phyloP scores from a whole-genome alignment of 2,329 filamentous ascomycete species.

The Davidsoniella eucalypti region DNA sequence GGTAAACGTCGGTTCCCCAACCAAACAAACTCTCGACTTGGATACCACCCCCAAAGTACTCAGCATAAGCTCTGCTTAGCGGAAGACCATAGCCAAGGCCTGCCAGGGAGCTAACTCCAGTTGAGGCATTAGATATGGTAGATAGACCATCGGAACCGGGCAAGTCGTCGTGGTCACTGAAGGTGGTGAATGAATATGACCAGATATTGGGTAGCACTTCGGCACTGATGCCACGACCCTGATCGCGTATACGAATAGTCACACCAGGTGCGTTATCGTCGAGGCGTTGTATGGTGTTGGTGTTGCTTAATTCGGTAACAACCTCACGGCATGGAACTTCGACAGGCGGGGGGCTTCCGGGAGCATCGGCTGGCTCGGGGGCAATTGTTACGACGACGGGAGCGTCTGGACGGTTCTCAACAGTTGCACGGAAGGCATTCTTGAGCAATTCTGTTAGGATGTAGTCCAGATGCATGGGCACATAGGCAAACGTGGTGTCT shows the following conservation, averaged over 20 bases:
- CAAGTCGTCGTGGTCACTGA: slow-evolving; percentile 42
- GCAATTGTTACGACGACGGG: slow-evolving; percentile 89
- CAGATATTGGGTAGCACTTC: slow-evolving; percentile 77
- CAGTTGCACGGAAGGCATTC: slow-evolving; percentile 86
- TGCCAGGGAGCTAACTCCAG: slow-evolving; percentile 69
- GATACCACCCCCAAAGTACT: slow-evolving; percentile 95
- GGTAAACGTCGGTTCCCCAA: slow-evolving; percentile 65
- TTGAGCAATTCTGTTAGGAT: slow-evolving; percentile 94
- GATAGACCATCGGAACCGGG: slow-evolving; percentile 21
- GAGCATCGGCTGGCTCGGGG: slow-evolving; percentile 33
- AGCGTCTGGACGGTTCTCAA: slow-evolving; percentile 63
- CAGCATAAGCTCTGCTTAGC: slow-evolving; percentile 79
- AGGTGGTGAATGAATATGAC: slow-evolving; percentile 96
- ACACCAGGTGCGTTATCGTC: slow-evolving; percentile 63
- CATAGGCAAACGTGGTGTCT: slow-evolving; percentile 77
- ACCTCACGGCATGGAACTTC: not conserved
- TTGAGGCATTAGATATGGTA: too few species aligned
- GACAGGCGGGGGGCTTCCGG: slow-evolving; percentile 12
- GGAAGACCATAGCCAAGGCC: slow-evolving; percentile 87
- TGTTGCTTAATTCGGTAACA: slow-evolving; percentile 7
- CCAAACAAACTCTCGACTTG: slow-evolving; percentile 89
- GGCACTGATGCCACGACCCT: slow-evolving; percentile 82
- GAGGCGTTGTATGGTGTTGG: slow-evolving; percentile 32
- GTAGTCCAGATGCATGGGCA: slow-evolving; percentile 93
- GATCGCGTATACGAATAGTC: slow-evolving; percentile 86